Percentiles rank a stretch among this genome's conserved stretches.
Conservation (phyloP, 139 green algal genomes). For the Chlamydomonas sphaeroides region DNA sequence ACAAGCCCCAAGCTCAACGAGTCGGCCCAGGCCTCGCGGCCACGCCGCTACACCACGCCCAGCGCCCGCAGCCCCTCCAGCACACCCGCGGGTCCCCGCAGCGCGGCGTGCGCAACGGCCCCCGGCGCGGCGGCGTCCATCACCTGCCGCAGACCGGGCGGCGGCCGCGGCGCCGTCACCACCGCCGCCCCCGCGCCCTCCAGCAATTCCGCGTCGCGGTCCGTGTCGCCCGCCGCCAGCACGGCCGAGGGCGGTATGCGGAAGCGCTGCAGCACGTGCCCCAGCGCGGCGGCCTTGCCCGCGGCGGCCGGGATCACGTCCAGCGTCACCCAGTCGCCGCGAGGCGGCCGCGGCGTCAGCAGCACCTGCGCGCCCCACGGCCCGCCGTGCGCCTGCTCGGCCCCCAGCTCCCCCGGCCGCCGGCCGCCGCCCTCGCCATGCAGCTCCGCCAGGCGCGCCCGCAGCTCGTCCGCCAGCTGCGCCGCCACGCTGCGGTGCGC, state of each 20-base stretch:
- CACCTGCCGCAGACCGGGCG: background rate
- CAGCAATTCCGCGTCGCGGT: slow-evolving; percentile 9
- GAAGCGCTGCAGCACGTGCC: slow-evolving; percentile 9
- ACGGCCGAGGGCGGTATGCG: background rate
- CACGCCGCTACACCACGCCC: background rate
- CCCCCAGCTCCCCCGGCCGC: background rate
- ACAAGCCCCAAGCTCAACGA: no score
- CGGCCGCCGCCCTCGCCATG: no score
- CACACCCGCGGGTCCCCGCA: background rate
- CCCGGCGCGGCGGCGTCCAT: background rate
- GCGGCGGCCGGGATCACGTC: slow-evolving; percentile 23
- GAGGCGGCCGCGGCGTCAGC: background rate
- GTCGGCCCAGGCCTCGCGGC: no score
- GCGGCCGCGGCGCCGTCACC: background rate
- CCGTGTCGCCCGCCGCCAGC: slow-evolving; percentile 23
- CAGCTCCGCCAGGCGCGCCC: background rate
- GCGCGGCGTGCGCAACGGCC: background rate
- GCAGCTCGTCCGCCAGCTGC: background rate
- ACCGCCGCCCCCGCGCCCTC: slow-evolving; percentile 8
- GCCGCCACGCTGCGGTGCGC: background rate
- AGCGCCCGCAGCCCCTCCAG: background rate
- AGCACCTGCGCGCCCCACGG: background rate
- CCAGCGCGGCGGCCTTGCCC: slow-evolving; percentile 17
- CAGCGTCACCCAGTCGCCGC: slow-evolving; percentile 7
- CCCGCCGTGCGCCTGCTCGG: background rate